Evolutionary conservation across 352 stramenopile genomes (phyloP), one percentile per base, ranked within the genome.

Genomic region (Phytophthora fragariae): DNA sequence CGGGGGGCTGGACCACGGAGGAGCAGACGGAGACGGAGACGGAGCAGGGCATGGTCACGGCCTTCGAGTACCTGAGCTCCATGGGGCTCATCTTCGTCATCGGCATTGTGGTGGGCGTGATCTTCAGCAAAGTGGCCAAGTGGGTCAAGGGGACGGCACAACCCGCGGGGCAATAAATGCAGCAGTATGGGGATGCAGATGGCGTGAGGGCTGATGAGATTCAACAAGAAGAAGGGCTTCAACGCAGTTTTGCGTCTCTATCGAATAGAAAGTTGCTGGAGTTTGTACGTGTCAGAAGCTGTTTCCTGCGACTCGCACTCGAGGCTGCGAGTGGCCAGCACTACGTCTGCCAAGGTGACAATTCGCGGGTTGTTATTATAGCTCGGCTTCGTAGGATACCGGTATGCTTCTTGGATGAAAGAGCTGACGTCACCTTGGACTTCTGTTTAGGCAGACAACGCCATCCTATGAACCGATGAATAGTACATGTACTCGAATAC

Each of bases 51-150:
- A 85, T 94, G 84, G 80, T 96, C 63, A 85, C 76, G 39, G 72
- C 62, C 6, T 95, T 96, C 66, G 90, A 94, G 70, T 96, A 92
- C 69, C 68, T 93, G 46, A 77, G 86, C 44, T 79, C 85, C 33
- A 95, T 95, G 90, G 90, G 90, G 12, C 57, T 88, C 49, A 84
- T 95, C 55, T 94, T 95, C 62, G 75, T 85, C 31, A 68, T 89
- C 12, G 88, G 90, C 19, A 86, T 93, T 33, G 44, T 84, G n/a
- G 76, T 95, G 21, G 90, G 90, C 52, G 53, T 88, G 24, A 60
- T 68, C 55, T 89, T 86, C 57, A 77, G 69, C 47, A 86, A 85
- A 60, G 53, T 79, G 57, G 56, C 73, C n/a, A 79, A 73, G 31
- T 75, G 65, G 72, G 39, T 81, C 54, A 81, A 81, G 57, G 65